Base-by-base conservation (phyloP, 2,329 filamentous ascomycete genomes). In the Pseudogymnoascus sp. region DNA sequence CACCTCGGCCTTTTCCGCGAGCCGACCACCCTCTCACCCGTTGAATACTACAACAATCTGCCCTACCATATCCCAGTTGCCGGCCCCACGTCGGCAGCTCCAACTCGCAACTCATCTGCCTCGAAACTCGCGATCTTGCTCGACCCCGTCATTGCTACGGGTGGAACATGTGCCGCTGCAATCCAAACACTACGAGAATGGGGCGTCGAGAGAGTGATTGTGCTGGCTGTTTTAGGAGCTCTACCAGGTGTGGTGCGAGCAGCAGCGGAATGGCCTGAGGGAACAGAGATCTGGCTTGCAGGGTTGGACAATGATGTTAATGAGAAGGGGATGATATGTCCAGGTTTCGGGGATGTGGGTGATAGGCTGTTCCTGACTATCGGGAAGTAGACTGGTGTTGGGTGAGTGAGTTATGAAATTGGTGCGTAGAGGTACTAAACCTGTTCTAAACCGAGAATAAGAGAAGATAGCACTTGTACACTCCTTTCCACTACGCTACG, bases 1-100 rank as follows among this genome's bases (percentile, higher is more conserved):
- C 93, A 97, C 75, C 88, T 97, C 6, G 93, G 95, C 68, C 88
- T 97, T 72, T 97, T 93, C 81, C 91, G 93, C 72, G 93, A 97
- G 74, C 91, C 89, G 65, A 85, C 86, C 63, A 93, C 90, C 50
- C 86, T 97, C 63, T 86, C 91, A 71, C 91, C 93, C 2, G 93
- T 97, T 64, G 93, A 96, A 77, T 96, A 97, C 83, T 97, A 97
- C 83, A 97, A 97, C 81, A 96, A 96, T 76, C 86, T 97, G 19
- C 92, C 92, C 37, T 88, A 90, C 76, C 88, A 91, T 77, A 74
- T 80, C 40, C 72, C 79, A 31, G 61, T 68, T 3, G 71, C 72
- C 53, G 78, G 77, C 66, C 73, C 76, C 35, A 72, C 77, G 3
- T 75, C 79, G 1, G 74, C 61, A 60, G 71, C 77, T 47, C 65